Percentiles rank a stretch among this genome's conserved stretches.
Evolutionary conservation across 495 filamentous ascomycete genomes (phyloP).

Genomic region (Annulohypoxylon moriforme): DNA sequence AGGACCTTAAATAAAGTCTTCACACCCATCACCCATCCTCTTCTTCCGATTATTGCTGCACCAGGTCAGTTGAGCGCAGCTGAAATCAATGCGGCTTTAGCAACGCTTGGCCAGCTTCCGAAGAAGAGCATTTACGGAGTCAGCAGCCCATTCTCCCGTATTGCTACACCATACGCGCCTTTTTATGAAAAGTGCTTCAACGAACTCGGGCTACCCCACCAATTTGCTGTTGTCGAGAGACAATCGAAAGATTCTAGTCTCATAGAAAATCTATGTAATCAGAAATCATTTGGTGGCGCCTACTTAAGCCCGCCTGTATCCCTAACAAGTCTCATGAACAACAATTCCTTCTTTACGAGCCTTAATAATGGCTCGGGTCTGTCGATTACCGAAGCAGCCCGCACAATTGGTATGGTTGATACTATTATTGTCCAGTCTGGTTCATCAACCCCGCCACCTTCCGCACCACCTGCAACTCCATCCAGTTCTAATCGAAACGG

Average conservation of each 20-base stretch:
- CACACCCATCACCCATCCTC: conserved; percentile 85
- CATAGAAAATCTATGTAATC: conserved; percentile 71
- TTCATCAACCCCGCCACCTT: conserved; percentile 48
- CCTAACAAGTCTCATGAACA: conserved; percentile 50
- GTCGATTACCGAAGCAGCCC: conserved; percentile 74
- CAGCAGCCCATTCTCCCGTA: conserved; percentile 68
- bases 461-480: conserved; percentile 52
- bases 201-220: conserved; percentile 84
- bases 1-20: conserved; percentile 84
- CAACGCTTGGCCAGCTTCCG: conserved; percentile 81
- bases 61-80: conserved; percentile 85
- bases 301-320: conserved; percentile 78
- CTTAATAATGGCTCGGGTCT: conserved; percentile 68
- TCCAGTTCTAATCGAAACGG: conserved; percentile 51
- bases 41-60: conserved; percentile 84
- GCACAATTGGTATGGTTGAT: conserved; percentile 80
- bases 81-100: conserved; percentile 81
- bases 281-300: conserved; percentile 80
- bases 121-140: conserved; percentile 84
- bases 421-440: conserved; percentile 73
- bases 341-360: conserved; percentile 55
- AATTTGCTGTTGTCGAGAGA: conserved; percentile 78
- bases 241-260: conserved; percentile 68
- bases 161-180: conserved; percentile 76
- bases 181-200: conserved; percentile 92